Conservation (phyloP, 441 rosid genomes). For the Corymbia citriodora region DNA sequence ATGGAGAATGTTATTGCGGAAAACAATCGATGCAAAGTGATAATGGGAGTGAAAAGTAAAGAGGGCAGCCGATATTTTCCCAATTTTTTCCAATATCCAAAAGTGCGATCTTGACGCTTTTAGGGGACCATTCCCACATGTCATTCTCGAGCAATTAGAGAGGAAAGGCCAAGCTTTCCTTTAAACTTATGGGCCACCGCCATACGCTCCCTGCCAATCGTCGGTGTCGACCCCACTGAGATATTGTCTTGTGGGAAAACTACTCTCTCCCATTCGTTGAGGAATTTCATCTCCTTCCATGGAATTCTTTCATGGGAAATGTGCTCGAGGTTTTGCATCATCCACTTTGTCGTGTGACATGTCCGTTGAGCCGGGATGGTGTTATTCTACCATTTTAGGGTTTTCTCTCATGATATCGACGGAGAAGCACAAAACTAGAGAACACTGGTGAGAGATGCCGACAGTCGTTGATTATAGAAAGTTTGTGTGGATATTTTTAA, state of each 20-base stretch:
- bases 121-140: not conserved
- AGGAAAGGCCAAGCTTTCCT: not conserved
- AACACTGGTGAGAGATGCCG: not conserved
- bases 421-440: not conserved
- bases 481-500: not conserved
- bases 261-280: not conserved
- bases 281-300: not conserved
- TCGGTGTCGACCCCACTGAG: not conserved
- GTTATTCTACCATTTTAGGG: not conserved
- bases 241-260: not conserved
- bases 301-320: not conserved
- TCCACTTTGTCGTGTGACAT: not conserved
- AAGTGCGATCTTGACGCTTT: not conserved
- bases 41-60: not conserved
- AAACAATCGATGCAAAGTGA: not conserved
- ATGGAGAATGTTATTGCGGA: not conserved
- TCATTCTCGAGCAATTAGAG: not conserved
- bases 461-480: not conserved
- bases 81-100: not conserved
- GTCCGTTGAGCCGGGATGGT: not conserved
- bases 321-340: not conserved
- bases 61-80: not conserved
- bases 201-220: not conserved
- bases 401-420: not conserved
- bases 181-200: not conserved